These are phyloP conservation scores for Pisolithus marmoratus DNA, from an alignment of 768 basidiomycete species.

Conservation along the genomic window DNA sequence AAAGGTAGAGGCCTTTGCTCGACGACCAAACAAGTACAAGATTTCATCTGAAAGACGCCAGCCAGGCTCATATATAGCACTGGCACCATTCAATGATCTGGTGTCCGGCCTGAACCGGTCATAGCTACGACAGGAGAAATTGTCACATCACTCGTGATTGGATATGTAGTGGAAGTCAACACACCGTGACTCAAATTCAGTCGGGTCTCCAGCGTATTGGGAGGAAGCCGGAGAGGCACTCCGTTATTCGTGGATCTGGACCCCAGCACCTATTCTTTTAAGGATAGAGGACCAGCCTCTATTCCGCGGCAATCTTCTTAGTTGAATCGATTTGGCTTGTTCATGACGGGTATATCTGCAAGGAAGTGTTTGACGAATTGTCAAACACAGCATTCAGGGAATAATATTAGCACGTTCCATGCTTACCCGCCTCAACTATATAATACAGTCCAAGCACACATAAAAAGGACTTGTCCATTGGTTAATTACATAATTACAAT, in stretches of 20 bases:
- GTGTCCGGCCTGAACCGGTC: slow-evolving; percentile 69
- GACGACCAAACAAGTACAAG: slow-evolving; percentile 74
- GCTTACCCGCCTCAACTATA: slow-evolving; percentile 67
- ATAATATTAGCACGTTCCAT: slow-evolving; percentile 40
- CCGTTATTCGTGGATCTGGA: slow-evolving; percentile 68
- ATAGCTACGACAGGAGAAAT: slow-evolving; percentile 38
- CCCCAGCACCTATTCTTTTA: slow-evolving; percentile 79
- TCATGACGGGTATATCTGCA: slow-evolving; percentile 74
- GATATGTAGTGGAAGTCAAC: slow-evolving; percentile 12
- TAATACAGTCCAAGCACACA: no score
- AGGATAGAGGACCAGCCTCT: slow-evolving; percentile 59
- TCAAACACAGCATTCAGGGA: background rate
- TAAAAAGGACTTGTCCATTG: no score
- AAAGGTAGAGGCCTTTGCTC: slow-evolving; percentile 61
- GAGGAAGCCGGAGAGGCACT: slow-evolving; percentile 47
- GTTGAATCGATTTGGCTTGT: slow-evolving; percentile 50
- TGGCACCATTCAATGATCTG: slow-evolving; percentile 72
- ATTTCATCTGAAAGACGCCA: slow-evolving; percentile 80
- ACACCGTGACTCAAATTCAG: slow-evolving; percentile 75
- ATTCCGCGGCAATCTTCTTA: slow-evolving; percentile 52
- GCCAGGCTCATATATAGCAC: slow-evolving; percentile 73
- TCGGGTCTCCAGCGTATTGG: slow-evolving; percentile 52
- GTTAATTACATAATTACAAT: no score
- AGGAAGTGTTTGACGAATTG: slow-evolving; percentile 42
- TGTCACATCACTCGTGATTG: background rate